Evolutionary conservation across 345 rosid genomes (phyloP), one percentile per base, ranked within the genome.

Genomic region (Fremontodendron californicum): DNA sequence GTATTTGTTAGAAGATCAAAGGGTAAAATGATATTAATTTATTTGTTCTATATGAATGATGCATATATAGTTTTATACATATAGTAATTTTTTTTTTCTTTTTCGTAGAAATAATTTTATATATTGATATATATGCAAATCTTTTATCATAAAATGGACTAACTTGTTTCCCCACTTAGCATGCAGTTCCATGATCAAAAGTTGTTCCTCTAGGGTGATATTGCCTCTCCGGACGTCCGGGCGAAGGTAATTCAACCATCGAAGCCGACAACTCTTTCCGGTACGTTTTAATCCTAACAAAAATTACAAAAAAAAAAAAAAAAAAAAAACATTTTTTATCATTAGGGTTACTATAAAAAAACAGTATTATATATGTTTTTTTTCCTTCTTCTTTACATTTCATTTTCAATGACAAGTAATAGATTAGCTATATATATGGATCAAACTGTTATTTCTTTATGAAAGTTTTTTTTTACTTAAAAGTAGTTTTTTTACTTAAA

Each of bases 211-310:
- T 0, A 87, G 86, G 3, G 97, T 90, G 62, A 94, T 94, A 70
- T 94, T 94, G 76, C 98, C 98, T 73, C 98, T 71, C 55, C 96
- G 88, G 27, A 94, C 92, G 68, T 93, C 95, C 0, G 98, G 97
- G 10, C 97, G 90, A 76, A 93, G 89, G 78, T 94, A 94, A 87
- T 94, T 94, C 78, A 94, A 79, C 98, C 98, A 94, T 63, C 98
- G 90, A 39, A 94, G 97, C 70, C 98, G 86, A 83, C 98, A 94
- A 81, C 98, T 94, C 82, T 94, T 94, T 64, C 98, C 98, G 60
- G 97, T 94, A 76, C 98, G 96, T 78, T 90, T 93, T 64, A 93
- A 80, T 25, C 98, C 98, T 94, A 64, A 35, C 19, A 51, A 23
- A 13, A 40, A 49, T 54, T 75, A 64, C 45, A 42, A 63, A 0